A percentile compares a stretch with the other conserved stretches of the same genome.
Evolutionary conservation across 225 moss, liverwort and hornwort genomes (phyloP).

Genomic region (Ulota crispa): DNA sequence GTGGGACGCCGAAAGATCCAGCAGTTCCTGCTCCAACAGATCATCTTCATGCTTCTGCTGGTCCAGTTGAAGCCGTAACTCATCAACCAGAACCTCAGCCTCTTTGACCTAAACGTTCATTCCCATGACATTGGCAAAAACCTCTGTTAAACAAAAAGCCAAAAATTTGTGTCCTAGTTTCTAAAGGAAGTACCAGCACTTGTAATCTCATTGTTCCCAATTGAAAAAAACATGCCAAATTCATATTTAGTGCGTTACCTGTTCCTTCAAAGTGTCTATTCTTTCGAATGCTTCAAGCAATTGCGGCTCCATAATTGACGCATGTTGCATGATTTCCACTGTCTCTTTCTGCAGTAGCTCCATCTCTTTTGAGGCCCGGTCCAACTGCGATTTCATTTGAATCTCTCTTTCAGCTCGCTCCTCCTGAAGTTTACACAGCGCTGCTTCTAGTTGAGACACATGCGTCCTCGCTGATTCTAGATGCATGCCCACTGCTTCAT

Average conservation of each 20-base stretch:
- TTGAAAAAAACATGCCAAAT: neutral
- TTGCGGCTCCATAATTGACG: slow-evolving; percentile 29
- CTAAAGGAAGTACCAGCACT: neutral
- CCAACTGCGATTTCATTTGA: slow-evolving; percentile 24
- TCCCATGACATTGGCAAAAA: neutral
- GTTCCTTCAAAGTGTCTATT: slow-evolving; percentile 25
- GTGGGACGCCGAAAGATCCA: slow-evolving; percentile 52
- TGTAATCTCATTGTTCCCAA: neutral
- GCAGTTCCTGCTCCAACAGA: slow-evolving; percentile 51
- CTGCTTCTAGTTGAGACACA: slow-evolving; percentile 31
- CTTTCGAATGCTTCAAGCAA: slow-evolving; percentile 27
- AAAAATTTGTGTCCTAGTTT: neutral
- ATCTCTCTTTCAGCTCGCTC: slow-evolving; percentile 32
- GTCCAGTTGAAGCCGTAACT: slow-evolving; percentile 31
- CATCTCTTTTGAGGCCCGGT: slow-evolving; percentile 24
- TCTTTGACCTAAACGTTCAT: slow-evolving; percentile 26
- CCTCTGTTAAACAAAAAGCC: too few relatives aligned
- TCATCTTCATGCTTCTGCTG: slow-evolving; percentile 51
- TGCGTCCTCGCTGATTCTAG: slow-evolving; percentile 25
- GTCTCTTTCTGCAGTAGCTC: slow-evolving; percentile 36
- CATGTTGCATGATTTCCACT: slow-evolving; percentile 13
- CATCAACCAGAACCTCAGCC: slow-evolving; percentile 31
- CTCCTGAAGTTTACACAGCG: slow-evolving; percentile 18
- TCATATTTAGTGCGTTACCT: neutral
- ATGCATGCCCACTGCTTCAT: slow-evolving; percentile 17